Evolutionary conservation across 352 stramenopile genomes (phyloP), one percentile per base, ranked within the genome.

Genomic region (Elongisporangium senticosum): DNA sequence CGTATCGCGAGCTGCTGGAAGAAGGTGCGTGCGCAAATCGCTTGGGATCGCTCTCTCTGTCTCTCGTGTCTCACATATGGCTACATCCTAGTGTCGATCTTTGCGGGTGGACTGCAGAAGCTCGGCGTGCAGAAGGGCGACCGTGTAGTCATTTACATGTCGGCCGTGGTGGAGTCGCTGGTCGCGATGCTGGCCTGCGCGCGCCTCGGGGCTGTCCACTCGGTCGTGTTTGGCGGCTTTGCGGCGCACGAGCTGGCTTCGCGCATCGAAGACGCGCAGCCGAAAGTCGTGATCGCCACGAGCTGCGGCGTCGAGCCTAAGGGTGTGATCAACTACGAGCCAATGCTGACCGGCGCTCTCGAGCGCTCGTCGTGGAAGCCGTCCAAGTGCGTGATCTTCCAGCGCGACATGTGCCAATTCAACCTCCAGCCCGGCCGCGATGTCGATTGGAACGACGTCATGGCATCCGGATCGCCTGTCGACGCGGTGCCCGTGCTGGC

Each of bases 181-280:
- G 90, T 98, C 58, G 96, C 91, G 19, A 98, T 99, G 96, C 77
- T 99, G n/a, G 96, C 96, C 0, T 99, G 96, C 65, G 87, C 94
- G 11, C 83, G 97, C 15, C 97, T 99, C 54, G 97, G 96, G 20
- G 96, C 95, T 15, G 74, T 98, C 4, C 96, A 99, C 75, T 90
- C 77, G 28, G 90, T 97, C 1, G 89, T 97, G 19, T 97, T 97
- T 59, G 89, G 87, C 20, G 90, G 90, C 0, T 97, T 97, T 71
- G 86, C 88, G 3, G 68, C 86, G 21, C 64, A 86, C 17, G 89
- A 96, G 64, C 66, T 97, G n/a, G 84, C 85, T 10, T 74, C 72
- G 7, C 75, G 90, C 39, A 95, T 97, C 56, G 72, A 90, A 43
- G 86, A 96, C 64, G 82, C 74, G 11, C 79, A 77, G 19, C 72